phyloP scores from a whole-genome alignment of 257 asterid genomes.

The Solanum chaucha region DNA sequence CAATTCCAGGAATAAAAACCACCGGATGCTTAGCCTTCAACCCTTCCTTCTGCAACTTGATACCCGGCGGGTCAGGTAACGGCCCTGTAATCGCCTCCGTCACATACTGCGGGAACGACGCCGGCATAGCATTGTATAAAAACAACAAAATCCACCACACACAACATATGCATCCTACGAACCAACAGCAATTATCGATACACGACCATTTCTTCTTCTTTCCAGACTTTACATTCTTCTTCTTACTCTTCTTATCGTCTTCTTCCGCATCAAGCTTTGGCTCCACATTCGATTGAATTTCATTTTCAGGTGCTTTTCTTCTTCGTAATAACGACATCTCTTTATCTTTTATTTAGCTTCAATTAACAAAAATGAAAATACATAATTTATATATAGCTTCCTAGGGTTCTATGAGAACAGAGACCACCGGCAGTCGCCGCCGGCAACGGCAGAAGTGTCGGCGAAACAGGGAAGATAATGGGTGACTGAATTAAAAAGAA shows the following conservation, averaged over 20 bases:
- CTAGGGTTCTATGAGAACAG: not conserved
- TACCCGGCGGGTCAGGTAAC: slow-evolving; percentile 84
- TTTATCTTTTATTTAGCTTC: not conserved
- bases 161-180: slow-evolving; percentile 60
- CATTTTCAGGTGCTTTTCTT: slow-evolving; percentile 36
- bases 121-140: slow-evolving; percentile 71
- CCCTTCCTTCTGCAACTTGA: slow-evolving; percentile 66
- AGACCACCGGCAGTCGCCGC: not conserved
- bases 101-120: slow-evolving; percentile 78
- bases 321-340: slow-evolving; percentile 32
- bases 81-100: slow-evolving; percentile 81
- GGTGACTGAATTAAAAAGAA: not conserved
- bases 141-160: slow-evolving; percentile 74
- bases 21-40: slow-evolving; percentile 58
- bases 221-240: slow-evolving; percentile 23
- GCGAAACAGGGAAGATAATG: not conserved
- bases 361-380: not conserved
- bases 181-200: slow-evolving; percentile 76
- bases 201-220: slow-evolving; percentile 58
- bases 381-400: not conserved
- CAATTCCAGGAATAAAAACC: slow-evolving; percentile 72
- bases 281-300: slow-evolving; percentile 3
- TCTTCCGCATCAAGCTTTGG: slow-evolving; percentile 12
- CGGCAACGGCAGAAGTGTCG: not conserved
- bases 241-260: not conserved